Evolutionary conservation across 345 rosid genomes (phyloP).

Genomic region (Heritiera littoralis): DNA sequence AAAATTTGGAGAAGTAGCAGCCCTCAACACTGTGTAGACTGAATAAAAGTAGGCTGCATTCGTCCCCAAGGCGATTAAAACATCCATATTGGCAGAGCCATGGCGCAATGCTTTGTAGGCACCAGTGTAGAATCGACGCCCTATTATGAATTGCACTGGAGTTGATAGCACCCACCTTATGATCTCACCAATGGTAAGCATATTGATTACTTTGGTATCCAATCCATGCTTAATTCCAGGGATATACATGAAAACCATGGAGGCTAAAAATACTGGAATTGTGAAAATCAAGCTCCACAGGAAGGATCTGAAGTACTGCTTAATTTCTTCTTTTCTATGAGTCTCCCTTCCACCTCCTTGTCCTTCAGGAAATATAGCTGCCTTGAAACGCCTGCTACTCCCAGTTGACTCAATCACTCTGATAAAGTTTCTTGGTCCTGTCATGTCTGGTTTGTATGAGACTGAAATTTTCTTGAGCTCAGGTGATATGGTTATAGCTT

Average conservation of each 20-base stretch:
- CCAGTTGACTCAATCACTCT: constrained; percentile 80
- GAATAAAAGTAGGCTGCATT: constrained; percentile 95
- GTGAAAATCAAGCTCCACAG: constrained; percentile 89
- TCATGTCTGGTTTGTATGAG: constrained; percentile 67
- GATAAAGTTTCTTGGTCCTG: constrained; percentile 81
- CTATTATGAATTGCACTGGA: constrained; percentile 88
- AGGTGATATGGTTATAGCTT: constrained; percentile 34
- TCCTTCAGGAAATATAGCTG: constrained; percentile 63
- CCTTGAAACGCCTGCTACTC: constrained; percentile 57
- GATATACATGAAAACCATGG: constrained; percentile 86
- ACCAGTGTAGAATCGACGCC: constrained; percentile 76
- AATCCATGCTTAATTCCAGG: constrained; percentile 62
- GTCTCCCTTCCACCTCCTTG: constrained; percentile 56
- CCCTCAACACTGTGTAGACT: constrained; percentile 68
- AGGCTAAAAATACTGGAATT: constrained; percentile 69
- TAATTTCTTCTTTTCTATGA: constrained; percentile 60
- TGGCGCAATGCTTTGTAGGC: constrained; percentile 76
- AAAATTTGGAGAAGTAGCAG: constrained; percentile 63
- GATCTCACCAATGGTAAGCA: constrained; percentile 67
- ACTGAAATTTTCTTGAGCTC: constrained; percentile 49
- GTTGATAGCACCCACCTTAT: constrained; percentile 71
- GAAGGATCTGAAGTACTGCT: constrained; percentile 63
- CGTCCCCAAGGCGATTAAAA: constrained; percentile 85
- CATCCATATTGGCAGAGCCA: constrained; percentile 96
- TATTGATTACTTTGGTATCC: constrained; percentile 69